phyloP scores from a whole-genome alignment of 1,284 basidiomycete species.

The Phellopilus nigrolimitatus region DNA sequence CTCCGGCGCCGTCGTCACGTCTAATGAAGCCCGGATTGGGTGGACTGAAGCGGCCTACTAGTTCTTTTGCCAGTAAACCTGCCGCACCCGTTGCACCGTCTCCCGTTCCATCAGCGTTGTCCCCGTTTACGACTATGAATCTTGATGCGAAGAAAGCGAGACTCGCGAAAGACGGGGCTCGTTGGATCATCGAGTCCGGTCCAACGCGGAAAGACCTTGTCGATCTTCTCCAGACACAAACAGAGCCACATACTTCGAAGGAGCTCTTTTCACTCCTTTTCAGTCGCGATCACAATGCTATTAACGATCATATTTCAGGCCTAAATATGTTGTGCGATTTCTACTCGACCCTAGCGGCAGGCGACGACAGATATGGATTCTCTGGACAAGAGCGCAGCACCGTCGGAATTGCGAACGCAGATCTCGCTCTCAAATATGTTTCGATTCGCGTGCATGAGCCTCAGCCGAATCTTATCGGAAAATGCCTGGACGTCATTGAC shows the following conservation, averaged over 20 bases:
- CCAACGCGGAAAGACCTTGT: slow-evolving; percentile 82
- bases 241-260: slow-evolving; percentile 80
- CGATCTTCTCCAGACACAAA: slow-evolving; percentile 85
- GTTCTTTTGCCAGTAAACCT: slow-evolving; percentile 26
- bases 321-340: slow-evolving; percentile 73
- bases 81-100: slow-evolving; percentile 29
- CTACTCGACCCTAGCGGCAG: slow-evolving; percentile 54
- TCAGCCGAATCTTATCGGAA: slow-evolving; percentile 87
- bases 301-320: slow-evolving; percentile 87
- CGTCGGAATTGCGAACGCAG: slow-evolving; percentile 85
- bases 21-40: slow-evolving; percentile 37
- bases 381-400: slow-evolving; percentile 53
- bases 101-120: slow-evolving; percentile 31
- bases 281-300: slow-evolving; percentile 93
- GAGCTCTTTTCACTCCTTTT: slow-evolving; percentile 82
- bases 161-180: slow-evolving; percentile 72
- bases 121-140: slow-evolving; percentile 70
- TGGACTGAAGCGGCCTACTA: slow-evolving; percentile 48
- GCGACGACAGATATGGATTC: slow-evolving; percentile 55
- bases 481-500: slow-evolving; percentile 87
- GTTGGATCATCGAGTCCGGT: slow-evolving; percentile 82
- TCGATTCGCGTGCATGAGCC: slow-evolving; percentile 90
- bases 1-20: slow-evolving; percentile 32
- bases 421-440: slow-evolving; percentile 91
- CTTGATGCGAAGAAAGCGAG: slow-evolving; percentile 71